Base-by-base conservation (phyloP, 257 asterid species). In the Prunella vulgaris region DNA sequence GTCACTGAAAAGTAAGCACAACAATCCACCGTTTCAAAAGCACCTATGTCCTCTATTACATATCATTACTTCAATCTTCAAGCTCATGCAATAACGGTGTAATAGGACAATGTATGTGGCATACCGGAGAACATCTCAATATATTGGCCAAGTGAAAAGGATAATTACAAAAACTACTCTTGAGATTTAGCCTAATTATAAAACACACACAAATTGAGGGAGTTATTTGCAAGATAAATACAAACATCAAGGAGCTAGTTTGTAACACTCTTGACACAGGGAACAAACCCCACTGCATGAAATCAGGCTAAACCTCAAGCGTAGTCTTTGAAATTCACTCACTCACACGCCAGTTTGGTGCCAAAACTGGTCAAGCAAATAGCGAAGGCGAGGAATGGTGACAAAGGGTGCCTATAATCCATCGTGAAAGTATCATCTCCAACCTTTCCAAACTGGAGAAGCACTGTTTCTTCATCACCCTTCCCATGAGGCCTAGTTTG, bases 341-440 rank as follows among this genome's bases (percentile, higher is more conserved):
- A 87, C 71, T 90, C 98, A 40, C 98, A 93, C 18, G 95, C 98
- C 78, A 93, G 78, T 74, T 93, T 93, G 0, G 97, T 88, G 52
- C 99, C 99, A 53, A 93, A 93, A 66, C 99, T 90, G 46, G 96
- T 87, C 71, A 93, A 79, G 79, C 99, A 93, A 72, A 93, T 88
- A 15, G 98, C 97, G 6, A 93, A 93, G 0, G 98, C 97, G 73
- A 90, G 94, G 77, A 93, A 93, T 17, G 97, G 91, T 0, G 99
- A 93, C 38, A 93, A 82, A 37, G 99, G 99, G 76, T 82, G 86
- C 76, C 90, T 71, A 54, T 76, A 93, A 70, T 93, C 97, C 97
- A 93, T 87, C 0, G 96, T 88, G 77, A 90, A 93, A 63, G 78
- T 78, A 69, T 90, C 96, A 54, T 86, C 96, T 3, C 82, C 96